Percentiles rank a stretch among this genome's conserved stretches.
Evolutionary conservation across 306 rosid genomes (phyloP).

Genomic region (Cucurbita moschata): DNA sequence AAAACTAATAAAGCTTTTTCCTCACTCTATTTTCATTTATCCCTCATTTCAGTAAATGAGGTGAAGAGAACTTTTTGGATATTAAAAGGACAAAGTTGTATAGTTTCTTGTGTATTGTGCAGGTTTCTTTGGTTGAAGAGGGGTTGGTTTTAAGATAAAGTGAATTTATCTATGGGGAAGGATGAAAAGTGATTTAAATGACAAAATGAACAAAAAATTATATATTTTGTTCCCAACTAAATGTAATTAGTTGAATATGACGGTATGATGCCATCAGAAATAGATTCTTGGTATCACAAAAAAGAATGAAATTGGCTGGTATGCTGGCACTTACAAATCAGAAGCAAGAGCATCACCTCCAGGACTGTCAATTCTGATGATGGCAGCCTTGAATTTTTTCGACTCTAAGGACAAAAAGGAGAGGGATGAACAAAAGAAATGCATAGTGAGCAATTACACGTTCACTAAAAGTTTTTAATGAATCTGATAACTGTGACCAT

Average conservation of each 20-base stretch:
- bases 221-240: not conserved
- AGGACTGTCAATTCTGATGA: constrained; percentile 93
- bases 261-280: not conserved
- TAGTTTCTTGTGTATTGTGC: not conserved
- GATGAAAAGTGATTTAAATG: not conserved
- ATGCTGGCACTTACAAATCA: constrained; percentile 74
- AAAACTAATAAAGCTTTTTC: not conserved
- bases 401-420: constrained; percentile 36
- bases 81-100: not conserved
- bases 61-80: not conserved
- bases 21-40: not conserved
- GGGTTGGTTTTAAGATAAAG: not conserved
- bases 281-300: not conserved
- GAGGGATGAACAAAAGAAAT: constrained; percentile 12
- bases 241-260: not conserved
- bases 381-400: constrained; percentile 69
- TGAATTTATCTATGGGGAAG: not conserved
- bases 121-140: not conserved
- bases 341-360: constrained; percentile 99
- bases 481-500: not conserved
- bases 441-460: not conserved
- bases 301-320: not conserved
- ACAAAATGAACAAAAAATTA: not conserved
- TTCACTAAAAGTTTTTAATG: not conserved
- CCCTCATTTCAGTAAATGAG: not conserved